Base-by-base conservation (phyloP, 140 eudicot species). In the Erigeron philadelphicus region DNA sequence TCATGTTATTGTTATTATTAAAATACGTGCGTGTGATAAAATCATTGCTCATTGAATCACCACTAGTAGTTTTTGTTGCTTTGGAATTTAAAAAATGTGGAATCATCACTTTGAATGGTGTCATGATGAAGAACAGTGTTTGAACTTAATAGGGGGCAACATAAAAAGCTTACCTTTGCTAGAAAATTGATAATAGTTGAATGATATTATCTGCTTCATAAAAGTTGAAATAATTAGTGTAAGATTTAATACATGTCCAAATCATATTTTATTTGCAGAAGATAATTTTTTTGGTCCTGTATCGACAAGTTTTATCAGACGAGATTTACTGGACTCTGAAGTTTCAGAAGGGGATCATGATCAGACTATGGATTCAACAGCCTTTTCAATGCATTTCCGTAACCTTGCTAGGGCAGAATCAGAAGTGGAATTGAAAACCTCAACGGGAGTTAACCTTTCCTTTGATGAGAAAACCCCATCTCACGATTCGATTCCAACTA, bases 311-410 rank as follows among this genome's bases (percentile, higher is more conserved):
- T 86, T 93, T 38, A 89, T 93, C 18, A 83, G 84, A 81, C 88
- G 90, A 18, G 84, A 81, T 52, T 60, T 86, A 54, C 84, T 81
- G 21, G 96, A 83, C 70, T 86, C 87, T 16, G 86, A 76, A 18
- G 79, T 76, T 11, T 84, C 84, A 40, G 90, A 89, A n/a, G 94
- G 77, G 21, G 78, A 84, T 76, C 93, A 87, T 80, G 98, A 89
- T 66, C 79, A 84, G 46, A 93, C 96, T 2, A 86, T 89, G 98
- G 98, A 93, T 80, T 93, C 98, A 71, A 85, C 98, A 41, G 86
- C 95, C 55, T 93, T 93, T 57, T 89, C 95, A 25, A 89, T 89
- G 95, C 95, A 93, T 77, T 93, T 77, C 15, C 92, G 76, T 68
- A 93, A 96, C 79, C 78, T 93, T 71, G 98, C 86, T 64, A 80